Percentiles rank a stretch among this genome's conserved stretches.
These are phyloP conservation scores for Lobosporangium transversale DNA, from an alignment of 192 early-diverging fungal species.

Conservation along the genomic window DNA sequence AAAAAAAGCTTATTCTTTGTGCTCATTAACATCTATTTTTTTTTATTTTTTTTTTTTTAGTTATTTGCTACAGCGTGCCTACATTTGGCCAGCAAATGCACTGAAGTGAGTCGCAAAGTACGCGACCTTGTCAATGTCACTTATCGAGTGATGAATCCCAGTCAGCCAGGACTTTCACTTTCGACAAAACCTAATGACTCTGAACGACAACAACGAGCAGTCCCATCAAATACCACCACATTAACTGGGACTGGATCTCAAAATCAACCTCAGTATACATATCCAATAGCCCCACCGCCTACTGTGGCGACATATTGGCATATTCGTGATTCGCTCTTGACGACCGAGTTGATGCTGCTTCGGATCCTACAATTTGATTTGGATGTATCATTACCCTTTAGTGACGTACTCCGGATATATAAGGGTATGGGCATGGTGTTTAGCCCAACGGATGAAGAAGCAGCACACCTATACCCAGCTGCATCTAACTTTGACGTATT, in stretches of 20 bases:
- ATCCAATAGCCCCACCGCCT: slow-evolving; percentile 33
- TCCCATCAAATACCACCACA: slow-evolving; percentile 3
- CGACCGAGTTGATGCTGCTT: slow-evolving; percentile 60
- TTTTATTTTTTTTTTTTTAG: slow-evolving; percentile 22
- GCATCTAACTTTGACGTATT: slow-evolving; percentile 50
- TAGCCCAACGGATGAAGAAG: slow-evolving; percentile 41
- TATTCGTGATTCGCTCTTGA: slow-evolving; percentile 60
- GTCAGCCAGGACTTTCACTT: slow-evolving; percentile 25
- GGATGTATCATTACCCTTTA: slow-evolving; percentile 61
- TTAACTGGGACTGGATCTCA: no score
- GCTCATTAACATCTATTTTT: not conserved
- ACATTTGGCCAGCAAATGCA: slow-evolving; percentile 63
- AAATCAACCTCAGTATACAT: slow-evolving; percentile 4
- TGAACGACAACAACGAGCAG: not conserved
- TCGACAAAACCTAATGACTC: slow-evolving; percentile 25
- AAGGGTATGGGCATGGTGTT: slow-evolving; percentile 60
- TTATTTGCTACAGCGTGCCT: slow-evolving; percentile 63
- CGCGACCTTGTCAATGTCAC: slow-evolving; percentile 66
- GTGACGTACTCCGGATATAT: slow-evolving; percentile 60
- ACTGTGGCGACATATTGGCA: slow-evolving; percentile 55
- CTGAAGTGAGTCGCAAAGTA: slow-evolving; percentile 61
- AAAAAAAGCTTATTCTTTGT: not conserved
- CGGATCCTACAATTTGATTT: slow-evolving; percentile 61
- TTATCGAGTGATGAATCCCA: slow-evolving; percentile 46
- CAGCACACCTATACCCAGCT: slow-evolving; percentile 35